These are phyloP conservation scores for Aspergillus chevalieri DNA, from an alignment of 2,329 filamentous ascomycete species.

Conservation along the genomic window DNA sequence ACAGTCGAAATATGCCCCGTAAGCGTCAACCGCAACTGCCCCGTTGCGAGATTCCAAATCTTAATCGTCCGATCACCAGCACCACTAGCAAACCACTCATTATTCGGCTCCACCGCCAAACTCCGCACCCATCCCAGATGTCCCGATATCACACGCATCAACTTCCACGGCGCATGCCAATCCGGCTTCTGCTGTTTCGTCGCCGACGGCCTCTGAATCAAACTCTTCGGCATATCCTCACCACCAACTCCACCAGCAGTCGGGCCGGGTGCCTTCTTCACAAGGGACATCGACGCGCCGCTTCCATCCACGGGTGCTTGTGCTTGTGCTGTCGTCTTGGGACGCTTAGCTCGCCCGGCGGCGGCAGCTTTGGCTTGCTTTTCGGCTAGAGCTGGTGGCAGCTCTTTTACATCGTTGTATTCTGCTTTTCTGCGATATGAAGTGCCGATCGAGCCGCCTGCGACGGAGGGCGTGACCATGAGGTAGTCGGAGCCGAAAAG, in stretches of 20 bases:
- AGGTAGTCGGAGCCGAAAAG: constrained; percentile 45
- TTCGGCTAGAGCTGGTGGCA: constrained; percentile 71
- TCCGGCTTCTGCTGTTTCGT: constrained; percentile 71
- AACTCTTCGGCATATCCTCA: constrained; percentile 49
- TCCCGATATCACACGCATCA: constrained; percentile 94
- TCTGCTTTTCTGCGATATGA: constrained; percentile 51
- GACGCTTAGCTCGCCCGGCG: constrained; percentile 57
- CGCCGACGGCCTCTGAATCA: constrained; percentile 56
- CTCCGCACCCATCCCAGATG: constrained; percentile 91
- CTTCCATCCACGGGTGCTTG: constrained; percentile 47
- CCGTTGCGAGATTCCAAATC: constrained; percentile 93
- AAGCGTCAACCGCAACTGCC: constrained; percentile 74
- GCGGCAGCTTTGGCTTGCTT: constrained; percentile 66
- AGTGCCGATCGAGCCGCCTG: constrained; percentile 37
- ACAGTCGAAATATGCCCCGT: constrained; percentile 95
- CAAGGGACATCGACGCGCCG: constrained; percentile 52
- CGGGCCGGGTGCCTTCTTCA: constrained; percentile 32
- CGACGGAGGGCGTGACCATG: constrained; percentile 38
- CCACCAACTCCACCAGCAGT: constrained; percentile 27
- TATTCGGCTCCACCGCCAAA: constrained; percentile 87
- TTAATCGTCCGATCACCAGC: constrained; percentile 96
- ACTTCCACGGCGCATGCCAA: constrained; percentile 97
- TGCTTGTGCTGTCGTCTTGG: constrained; percentile 45
- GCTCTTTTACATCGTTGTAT: constrained; percentile 69
- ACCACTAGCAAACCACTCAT: constrained; percentile 95